Percentiles rank a stretch among this genome's conserved stretches.
Evolutionary conservation across 179 eudicot genomes (phyloP).

Genomic region (Patellifolia procumbens): DNA sequence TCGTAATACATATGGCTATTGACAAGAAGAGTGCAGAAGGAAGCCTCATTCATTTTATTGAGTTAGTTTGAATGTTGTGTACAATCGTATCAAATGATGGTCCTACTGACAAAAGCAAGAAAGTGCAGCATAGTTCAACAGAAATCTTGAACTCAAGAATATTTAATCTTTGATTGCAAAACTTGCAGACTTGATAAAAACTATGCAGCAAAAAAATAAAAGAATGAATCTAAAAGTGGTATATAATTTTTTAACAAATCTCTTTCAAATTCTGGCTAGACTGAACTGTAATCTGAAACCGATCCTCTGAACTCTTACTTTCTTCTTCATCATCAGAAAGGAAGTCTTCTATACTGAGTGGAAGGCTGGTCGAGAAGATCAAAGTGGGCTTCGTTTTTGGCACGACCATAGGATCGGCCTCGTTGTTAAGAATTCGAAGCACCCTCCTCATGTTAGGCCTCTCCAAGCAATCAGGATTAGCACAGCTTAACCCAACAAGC

Average conservation of each 20-base stretch:
- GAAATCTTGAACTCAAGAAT: conserved; percentile 13
- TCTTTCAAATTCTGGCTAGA: conserved; percentile 25
- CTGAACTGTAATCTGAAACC: conserved; percentile 38
- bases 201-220: conserved; percentile 9
- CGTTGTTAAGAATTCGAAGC: conserved; percentile 64
- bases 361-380: conserved; percentile 65
- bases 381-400: conserved; percentile 70
- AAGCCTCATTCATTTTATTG: neutral
- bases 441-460: conserved; percentile 89
- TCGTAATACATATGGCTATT: neutral
- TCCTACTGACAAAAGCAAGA: neutral
- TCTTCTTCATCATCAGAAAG: conserved; percentile 60
- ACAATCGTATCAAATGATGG: neutral
- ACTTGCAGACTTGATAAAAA: neutral
- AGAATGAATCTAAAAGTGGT: conserved; percentile 17
- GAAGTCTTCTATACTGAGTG: conserved; percentile 59
- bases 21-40: neutral
- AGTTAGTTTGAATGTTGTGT: neutral
- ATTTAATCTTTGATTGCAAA: neutral
- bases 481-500: conserved; percentile 74
- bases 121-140: conserved; percentile 8
- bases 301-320: conserved; percentile 19
- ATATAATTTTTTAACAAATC: conserved; percentile 10
- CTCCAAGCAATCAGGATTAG: conserved; percentile 63
- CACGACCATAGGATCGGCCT: conserved; percentile 52